phyloP scores from a whole-genome alignment of 176 grass and related monocot genomes.

The Avena insularis region DNA sequence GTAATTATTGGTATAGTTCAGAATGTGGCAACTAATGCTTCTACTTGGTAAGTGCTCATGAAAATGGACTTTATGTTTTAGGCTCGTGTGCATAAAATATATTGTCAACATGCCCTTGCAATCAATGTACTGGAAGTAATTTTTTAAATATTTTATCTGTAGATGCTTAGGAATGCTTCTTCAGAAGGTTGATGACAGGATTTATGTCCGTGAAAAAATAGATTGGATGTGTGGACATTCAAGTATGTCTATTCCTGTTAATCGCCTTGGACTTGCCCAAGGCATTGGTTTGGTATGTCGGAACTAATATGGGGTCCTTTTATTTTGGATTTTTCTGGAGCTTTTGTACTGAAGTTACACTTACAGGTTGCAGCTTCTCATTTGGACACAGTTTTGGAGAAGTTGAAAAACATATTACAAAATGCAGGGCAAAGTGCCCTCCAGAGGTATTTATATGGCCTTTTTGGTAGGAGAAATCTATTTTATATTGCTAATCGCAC shows the following conservation, averaged over 20 bases:
- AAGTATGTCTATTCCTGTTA: slow-evolving; percentile 89
- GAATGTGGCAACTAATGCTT: neutral
- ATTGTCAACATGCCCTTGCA: slow-evolving; percentile 21
- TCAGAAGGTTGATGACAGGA: slow-evolving; percentile 95
- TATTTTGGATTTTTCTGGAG: slow-evolving; percentile 43
- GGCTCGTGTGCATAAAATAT: slow-evolving; percentile 32
- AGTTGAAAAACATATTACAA: slow-evolving; percentile 85
- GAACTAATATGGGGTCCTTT: slow-evolving; percentile 11
- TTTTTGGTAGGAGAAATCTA: slow-evolving; percentile 29
- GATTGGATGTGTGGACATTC: slow-evolving; percentile 95
- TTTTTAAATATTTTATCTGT: slow-evolving; percentile 25
- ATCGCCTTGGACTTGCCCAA: slow-evolving; percentile 96
- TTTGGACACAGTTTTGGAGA: slow-evolving; percentile 98
- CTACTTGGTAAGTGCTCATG: slow-evolving; percentile 17
- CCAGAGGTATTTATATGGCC: slow-evolving; percentile 62
- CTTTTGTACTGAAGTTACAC: slow-evolving; percentile 39
- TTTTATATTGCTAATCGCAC: slow-evolving; percentile 23
- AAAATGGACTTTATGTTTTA: slow-evolving; percentile 11
- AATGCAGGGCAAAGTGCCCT: slow-evolving; percentile 74
- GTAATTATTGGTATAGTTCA: slow-evolving; percentile 14
- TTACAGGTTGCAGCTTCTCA: slow-evolving; percentile 95
- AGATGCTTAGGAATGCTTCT: slow-evolving; percentile 98
- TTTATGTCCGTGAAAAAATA: slow-evolving; percentile 88
- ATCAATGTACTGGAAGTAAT: slow-evolving; percentile 6
- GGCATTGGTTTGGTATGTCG: slow-evolving; percentile 94